Base-by-base conservation (phyloP, 768 basidiomycete species). In the Hypholoma fasciculare region DNA sequence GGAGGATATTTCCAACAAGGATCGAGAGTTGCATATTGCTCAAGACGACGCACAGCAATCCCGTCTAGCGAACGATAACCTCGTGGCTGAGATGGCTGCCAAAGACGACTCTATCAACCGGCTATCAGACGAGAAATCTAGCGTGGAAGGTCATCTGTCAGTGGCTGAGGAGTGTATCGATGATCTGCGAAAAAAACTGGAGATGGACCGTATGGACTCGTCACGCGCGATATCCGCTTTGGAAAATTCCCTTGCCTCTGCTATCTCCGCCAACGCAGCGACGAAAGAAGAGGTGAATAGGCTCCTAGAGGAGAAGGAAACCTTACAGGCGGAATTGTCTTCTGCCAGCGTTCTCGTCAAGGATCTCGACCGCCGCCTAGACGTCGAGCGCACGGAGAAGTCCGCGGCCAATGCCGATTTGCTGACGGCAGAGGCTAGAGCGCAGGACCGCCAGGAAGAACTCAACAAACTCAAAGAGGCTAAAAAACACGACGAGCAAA, bases 401-500 rank as follows among this genome's bases (percentile, higher is more conserved):
- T 27, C 56, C 20, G 44, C 17, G 26, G 36, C 74, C 30, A 61
- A 70, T 50, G 49, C 54, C 11, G 65, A 71, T 26, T 55, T 73
- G 14, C 56, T 4, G 57, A 58, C 16, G 61, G 65, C 16, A 11
- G 52, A 59, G 20, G 54, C 23, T n/a, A 66, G 56, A 56, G 57
- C 59, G 27, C 61, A 59, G 47, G 69, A 71, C 39, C 66, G 65
- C 1, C 76, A 77, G 56, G 69, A 71, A 44, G 72, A 76, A 51
- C 64, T 74, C 11, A 56, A 61, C 20, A 71, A 67, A 12, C 49
- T 79, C 38, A 66, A 61, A 59, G 51, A 42, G 2, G 70, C 70
- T 17, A 78, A 76, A 56, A 62, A 63, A 36, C 70, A 64, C 3
- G 74, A 79, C 57, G 74, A 72, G 53, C 59, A 52, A 34, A 75